Conservation (phyloP, 2,329 filamentous ascomycete genomes). For the Cordyceps cateniannulata region DNA sequence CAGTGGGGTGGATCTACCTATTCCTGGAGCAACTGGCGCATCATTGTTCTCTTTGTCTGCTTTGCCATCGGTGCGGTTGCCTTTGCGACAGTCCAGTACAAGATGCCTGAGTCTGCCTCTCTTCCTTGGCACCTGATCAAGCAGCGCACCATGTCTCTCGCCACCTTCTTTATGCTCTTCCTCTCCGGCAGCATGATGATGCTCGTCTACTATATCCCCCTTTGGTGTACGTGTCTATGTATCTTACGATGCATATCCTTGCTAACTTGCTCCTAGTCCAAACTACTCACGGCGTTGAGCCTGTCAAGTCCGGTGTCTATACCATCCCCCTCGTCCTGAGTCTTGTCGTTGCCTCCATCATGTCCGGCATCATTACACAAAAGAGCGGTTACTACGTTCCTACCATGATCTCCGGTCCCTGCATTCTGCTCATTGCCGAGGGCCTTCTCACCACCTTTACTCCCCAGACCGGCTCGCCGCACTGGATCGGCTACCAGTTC, state of each 20-base stretch:
- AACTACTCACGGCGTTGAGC: conserved; percentile 45
- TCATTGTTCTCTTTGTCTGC: conserved; percentile 47
- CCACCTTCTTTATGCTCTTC: conserved; percentile 40
- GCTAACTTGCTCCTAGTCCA: conserved; percentile 35
- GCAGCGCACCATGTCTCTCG: conserved; percentile 48
- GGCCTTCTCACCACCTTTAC: conserved; percentile 53
- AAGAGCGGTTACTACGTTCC: conserved; percentile 55
- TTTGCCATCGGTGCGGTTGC: conserved; percentile 39
- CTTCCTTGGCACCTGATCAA: conserved; percentile 48
- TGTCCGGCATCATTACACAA: conserved; percentile 42
- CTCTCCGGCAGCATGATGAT: conserved; percentile 46
- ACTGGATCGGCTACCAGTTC: conserved; percentile 57
- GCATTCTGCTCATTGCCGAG: conserved; percentile 44
- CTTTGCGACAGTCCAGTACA: conserved; percentile 46
- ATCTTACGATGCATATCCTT: neutral
- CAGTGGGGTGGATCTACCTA: conserved; percentile 56
- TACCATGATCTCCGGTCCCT: conserved; percentile 45
- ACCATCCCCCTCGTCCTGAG: conserved; percentile 51
- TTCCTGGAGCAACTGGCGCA: conserved; percentile 44
- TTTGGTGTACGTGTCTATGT: conserved; percentile 43
- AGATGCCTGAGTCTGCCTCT: conserved; percentile 49
- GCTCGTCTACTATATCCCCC: conserved; percentile 46
- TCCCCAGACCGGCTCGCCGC: conserved; percentile 36
- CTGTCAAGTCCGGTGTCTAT: conserved; percentile 50
- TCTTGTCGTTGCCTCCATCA: conserved; percentile 44